phyloP scores from a whole-genome alignment of 345 rosid species.

The Boechera stricta region DNA sequence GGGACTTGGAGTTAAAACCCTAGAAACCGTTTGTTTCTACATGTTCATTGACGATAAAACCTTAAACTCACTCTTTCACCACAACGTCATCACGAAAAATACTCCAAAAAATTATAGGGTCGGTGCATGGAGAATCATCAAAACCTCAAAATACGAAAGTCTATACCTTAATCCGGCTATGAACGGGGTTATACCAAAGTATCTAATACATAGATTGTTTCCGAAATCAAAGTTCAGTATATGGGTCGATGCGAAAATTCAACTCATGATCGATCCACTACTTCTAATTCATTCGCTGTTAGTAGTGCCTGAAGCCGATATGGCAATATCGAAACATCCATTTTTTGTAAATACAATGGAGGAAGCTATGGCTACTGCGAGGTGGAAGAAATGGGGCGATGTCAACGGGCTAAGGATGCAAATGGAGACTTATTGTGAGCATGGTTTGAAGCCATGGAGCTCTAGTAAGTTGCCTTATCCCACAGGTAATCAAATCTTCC shows the following conservation, averaged over 20 bases:
- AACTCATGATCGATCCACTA: slow-evolving; percentile 78
- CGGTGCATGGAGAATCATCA: slow-evolving; percentile 78
- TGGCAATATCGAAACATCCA: slow-evolving; percentile 85
- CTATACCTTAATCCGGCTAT: slow-evolving; percentile 76
- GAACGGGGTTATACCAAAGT: slow-evolving; percentile 91
- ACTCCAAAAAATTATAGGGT: slow-evolving; percentile 41
- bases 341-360: slow-evolving; percentile 78
- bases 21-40: slow-evolving; percentile 70
- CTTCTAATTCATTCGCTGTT: slow-evolving; percentile 73
- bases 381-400: slow-evolving; percentile 95
- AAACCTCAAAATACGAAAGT: slow-evolving; percentile 43
- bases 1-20: slow-evolving; percentile 76
- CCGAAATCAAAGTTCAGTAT: slow-evolving; percentile 83
- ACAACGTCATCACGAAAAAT: slow-evolving; percentile 50
- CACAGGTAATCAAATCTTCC: slow-evolving; percentile 59
- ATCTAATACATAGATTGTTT: slow-evolving; percentile 78
- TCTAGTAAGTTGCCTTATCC: slow-evolving; percentile 70
- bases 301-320: slow-evolving; percentile 57
- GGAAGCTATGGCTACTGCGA: slow-evolving; percentile 93
- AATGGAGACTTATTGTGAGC: slow-evolving; percentile 89
- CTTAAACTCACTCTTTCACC: slow-evolving; percentile 51
- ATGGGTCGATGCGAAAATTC: slow-evolving; percentile 92
- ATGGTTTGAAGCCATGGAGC: slow-evolving; percentile 87
- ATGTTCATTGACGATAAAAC: slow-evolving; percentile 84
- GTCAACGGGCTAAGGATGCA: slow-evolving; percentile 61